Evolutionary conservation across 2,329 filamentous ascomycete genomes (phyloP), one percentile per base, ranked within the genome.

Genomic region (Ascocoryne sarcoides): DNA sequence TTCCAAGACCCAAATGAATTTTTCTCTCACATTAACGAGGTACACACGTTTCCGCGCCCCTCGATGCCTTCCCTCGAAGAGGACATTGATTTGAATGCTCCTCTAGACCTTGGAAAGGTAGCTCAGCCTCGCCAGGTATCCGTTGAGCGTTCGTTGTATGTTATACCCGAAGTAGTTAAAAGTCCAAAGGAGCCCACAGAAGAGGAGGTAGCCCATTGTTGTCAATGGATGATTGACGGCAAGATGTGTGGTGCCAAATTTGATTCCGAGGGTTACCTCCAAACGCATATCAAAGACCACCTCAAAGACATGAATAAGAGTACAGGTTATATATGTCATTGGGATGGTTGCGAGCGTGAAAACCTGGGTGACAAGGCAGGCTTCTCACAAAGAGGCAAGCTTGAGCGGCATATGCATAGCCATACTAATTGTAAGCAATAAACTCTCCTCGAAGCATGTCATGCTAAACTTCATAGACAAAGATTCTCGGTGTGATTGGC

Each of bases 321-420:
- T 3, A 54, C 61, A 10, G 71, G 71, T 2, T 76, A 71, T 43
- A 55, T 61, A n/a, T 79, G 75, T 51, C 62, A 61, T 30, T 82
- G 77, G 77, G 59, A 65, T 10, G 67, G 65, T 31, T 82, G 78
- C 56, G 63, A 62, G 23, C 70, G 76, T 26, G 47, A 48, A 12
- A 36, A 42, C 5, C 44, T 48, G 15, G 48, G 45, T 9, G 38
- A 43, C 9, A 62, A 68, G 26, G 64, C 65, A 4, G 67, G 69
- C 12, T 80, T 80, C 46, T 66, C 65, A 2, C 75, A 78, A 51
- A 67, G 73, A 51, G 76, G 74, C 55, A 82, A 82, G 54, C 64
- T 82, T 14, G 76, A 79, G 48, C 65, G 78, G 32, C 78, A 82
- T 52, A 69, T 81, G 59, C 75, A 79, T 49, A 76, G 72, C 2